Percentiles rank a stretch among this genome's conserved stretches.
These are phyloP conservation scores for Rhizopogon vesiculosus DNA, from an alignment of 768 basidiomycete genomes.

Conservation along the genomic window DNA sequence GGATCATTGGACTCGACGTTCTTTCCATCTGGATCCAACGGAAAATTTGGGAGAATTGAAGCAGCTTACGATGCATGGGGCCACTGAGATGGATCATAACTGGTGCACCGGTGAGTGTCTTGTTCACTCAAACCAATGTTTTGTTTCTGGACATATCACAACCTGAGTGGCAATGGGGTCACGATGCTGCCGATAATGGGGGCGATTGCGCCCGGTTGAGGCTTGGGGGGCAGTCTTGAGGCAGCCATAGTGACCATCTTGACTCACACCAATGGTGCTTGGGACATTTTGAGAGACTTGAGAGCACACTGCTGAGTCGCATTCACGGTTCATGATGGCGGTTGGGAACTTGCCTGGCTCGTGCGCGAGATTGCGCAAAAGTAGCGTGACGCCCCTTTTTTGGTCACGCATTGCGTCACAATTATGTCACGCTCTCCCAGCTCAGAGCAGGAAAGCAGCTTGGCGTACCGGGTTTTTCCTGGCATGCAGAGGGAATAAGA, in stretches of 20 bases:
- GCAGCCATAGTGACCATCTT: slow-evolving; percentile 15
- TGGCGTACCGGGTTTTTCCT: background rate
- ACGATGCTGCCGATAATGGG: background rate
- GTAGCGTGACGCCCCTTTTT: slow-evolving; percentile 25
- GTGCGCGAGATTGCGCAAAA: background rate
- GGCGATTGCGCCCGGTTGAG: background rate
- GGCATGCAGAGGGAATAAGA: background rate
- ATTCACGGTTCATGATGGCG: slow-evolving; percentile 8
- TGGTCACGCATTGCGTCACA: slow-evolving; percentile 19
- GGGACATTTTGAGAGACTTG: slow-evolving; percentile 13
- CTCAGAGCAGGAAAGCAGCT: background rate
- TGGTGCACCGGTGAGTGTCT: slow-evolving; percentile 7
- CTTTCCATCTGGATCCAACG: background rate
- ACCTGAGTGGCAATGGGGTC: background rate
- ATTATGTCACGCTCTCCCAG: slow-evolving; percentile 5
- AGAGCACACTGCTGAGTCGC: slow-evolving; percentile 23
- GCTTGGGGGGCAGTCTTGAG: background rate
- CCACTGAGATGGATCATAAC: background rate
- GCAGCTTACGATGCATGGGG: background rate
- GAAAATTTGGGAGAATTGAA: background rate
- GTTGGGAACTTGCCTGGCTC: slow-evolving; percentile 8
- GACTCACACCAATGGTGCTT: slow-evolving; percentile 25
- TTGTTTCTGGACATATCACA: background rate
- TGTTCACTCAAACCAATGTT: slow-evolving; percentile 5
- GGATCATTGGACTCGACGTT: background rate